phyloP scores from a whole-genome alignment of 768 basidiomycete genomes.

The Cystofilobasidium bisporidii region DNA sequence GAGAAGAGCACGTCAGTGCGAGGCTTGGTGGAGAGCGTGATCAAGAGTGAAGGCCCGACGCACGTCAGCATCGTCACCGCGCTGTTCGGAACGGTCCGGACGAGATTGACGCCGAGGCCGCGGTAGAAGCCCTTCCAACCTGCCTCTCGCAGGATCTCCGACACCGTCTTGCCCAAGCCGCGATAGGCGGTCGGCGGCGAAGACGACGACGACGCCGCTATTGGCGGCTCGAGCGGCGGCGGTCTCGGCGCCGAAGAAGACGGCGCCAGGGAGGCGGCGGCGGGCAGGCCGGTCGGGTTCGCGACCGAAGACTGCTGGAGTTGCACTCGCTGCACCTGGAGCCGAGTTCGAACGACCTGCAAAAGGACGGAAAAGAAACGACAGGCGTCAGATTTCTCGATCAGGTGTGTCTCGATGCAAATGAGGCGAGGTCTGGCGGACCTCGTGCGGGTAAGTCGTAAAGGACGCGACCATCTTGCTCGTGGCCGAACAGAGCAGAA shows the following conservation, averaged over 20 bases:
- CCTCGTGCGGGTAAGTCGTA: conserved; percentile 91
- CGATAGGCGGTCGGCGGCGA: conserved; percentile 11
- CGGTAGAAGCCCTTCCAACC: conserved; percentile 86
- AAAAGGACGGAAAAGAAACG: neutral
- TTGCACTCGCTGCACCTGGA: conserved; percentile 56
- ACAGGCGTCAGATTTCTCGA: neutral
- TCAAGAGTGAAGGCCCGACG: conserved; percentile 33
- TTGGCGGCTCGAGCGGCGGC: conserved; percentile 47
- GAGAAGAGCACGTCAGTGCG: conserved; percentile 7
- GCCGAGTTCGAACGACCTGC: conserved; percentile 80
- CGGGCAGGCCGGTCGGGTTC: conserved; percentile 13
- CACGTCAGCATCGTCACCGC: conserved; percentile 93
- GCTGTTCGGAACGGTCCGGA: conserved; percentile 90
- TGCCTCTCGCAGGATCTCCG: conserved; percentile 64
- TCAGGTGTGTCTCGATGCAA: too few species aligned
- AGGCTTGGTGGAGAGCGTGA: neutral
- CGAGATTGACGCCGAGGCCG: conserved; percentile 83
- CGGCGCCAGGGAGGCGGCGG: conserved; percentile 5
- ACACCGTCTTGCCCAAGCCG: conserved; percentile 49
- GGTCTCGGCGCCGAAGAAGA: conserved; percentile 44
- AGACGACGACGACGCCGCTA: conserved; percentile 33
- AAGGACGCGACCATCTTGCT: conserved; percentile 95
- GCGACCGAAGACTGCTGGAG: neutral
- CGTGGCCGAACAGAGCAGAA: conserved; percentile 80
- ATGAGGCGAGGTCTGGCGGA: too few species aligned